Conservation (phyloP, 768 basidiomycete genomes). For the Tricholoma sp. region DNA sequence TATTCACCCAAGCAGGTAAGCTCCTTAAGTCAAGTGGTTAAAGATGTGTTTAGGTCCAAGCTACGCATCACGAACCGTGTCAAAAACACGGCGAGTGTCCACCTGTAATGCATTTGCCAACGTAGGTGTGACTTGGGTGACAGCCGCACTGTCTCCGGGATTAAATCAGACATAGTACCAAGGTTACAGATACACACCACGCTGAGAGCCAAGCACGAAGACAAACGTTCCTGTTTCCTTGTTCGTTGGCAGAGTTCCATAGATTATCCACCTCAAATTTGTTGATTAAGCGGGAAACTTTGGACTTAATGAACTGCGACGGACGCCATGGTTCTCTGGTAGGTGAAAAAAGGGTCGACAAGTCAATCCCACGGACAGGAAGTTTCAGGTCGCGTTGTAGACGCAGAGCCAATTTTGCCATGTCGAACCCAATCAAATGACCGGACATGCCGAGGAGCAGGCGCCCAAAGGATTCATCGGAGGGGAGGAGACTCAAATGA, state of each 20-base stretch:
- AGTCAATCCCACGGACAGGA: constrained; percentile 32
- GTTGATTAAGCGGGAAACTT: constrained; percentile 10
- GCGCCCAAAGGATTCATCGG: constrained; percentile 10
- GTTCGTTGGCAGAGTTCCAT: constrained; percentile 24
- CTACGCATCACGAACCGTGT: not conserved
- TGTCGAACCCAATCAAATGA: constrained; percentile 29
- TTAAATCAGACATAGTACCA: not conserved
- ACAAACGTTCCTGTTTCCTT: constrained; percentile 20
- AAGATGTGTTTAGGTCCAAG: not conserved
- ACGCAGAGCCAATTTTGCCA: constrained; percentile 30
- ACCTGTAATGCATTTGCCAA: constrained; percentile 10
- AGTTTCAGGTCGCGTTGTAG: constrained; percentile 21
- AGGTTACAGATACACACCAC: constrained; percentile 19
- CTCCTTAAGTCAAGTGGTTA: constrained; percentile 23
- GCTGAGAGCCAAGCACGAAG: constrained; percentile 37
- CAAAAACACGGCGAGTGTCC: constrained; percentile 15
- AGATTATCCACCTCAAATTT: constrained; percentile 18
- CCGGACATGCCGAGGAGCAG: constrained; percentile 15
- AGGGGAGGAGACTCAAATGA: not conserved
- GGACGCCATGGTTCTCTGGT: constrained; percentile 20
- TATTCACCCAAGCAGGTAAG: constrained; percentile 25
- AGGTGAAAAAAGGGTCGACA: constrained; percentile 24
- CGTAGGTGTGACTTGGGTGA: constrained; percentile 10
- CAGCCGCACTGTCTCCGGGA: not conserved
- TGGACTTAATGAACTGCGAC: constrained; percentile 19